Evolutionary conservation across 2,329 filamentous ascomycete species (phyloP), one percentile per base, ranked within the genome.

Genomic region (Cordyceps cicadae): DNA sequence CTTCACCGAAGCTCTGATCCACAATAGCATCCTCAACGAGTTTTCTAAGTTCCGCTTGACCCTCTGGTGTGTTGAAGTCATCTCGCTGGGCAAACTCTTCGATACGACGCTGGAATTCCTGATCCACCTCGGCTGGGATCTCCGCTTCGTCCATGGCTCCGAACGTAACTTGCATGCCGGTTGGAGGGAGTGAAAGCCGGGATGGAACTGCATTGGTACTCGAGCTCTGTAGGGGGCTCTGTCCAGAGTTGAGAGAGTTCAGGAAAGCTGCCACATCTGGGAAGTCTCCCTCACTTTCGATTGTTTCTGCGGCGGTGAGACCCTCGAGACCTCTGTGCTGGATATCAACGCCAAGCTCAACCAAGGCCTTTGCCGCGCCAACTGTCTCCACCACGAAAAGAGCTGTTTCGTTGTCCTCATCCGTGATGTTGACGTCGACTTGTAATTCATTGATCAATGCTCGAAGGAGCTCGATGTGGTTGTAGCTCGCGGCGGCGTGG

Each of bases 341-440:
- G 43, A 83, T 73, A 67, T 96, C 86, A 37, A 89, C 84, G 5
- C 86, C 84, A 3, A 97, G 79, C 72, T 96, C 91, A 69, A 97
- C 83, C 8, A 99, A 79, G 57, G 87, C 83, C 67, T 84, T 84
- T 21, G 93, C 93, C 49, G 91, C 87, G 4, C 89, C 87, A 54
- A 88, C 79, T 0, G 85, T 90, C 74, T 99, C 94, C 32, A 87
- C 86, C n/a, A 92, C 90, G 70, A 96, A 99, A 5, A 99, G 79
- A n/a, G 93, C 89, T 1, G 93, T 97, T 75, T 99, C 94, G 61
- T 87, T 84, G 71, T 99, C 94, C 72, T 96, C 90, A 70, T 99
- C 94, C 66, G 83, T 84, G 57, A 97, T 78, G 71, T 97, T 87
- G 53, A 92, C 83, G 63, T 92, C 79, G 26, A 93, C 92, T 14